Evolutionary conservation across 2,329 filamentous ascomycete genomes (phyloP).

Genomic region (Podosphaera leucotricha): DNA sequence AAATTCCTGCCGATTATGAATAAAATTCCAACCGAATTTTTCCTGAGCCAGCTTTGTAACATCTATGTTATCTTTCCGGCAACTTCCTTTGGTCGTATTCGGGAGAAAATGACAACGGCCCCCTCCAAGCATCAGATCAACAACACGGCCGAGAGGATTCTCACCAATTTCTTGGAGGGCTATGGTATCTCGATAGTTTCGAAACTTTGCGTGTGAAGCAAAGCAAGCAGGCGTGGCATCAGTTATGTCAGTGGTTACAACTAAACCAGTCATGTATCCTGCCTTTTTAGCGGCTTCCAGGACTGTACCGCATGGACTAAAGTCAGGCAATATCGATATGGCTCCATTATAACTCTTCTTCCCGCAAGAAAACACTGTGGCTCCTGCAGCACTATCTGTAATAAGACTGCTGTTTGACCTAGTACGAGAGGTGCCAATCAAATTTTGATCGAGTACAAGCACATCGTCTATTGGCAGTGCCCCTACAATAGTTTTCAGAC

Average conservation of each 20-base stretch:
- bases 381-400: constrained; percentile 90
- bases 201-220: constrained; percentile 60
- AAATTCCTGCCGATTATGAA: constrained; percentile 49
- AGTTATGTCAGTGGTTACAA: constrained; percentile 84
- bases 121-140: constrained; percentile 83
- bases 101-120: constrained; percentile 83
- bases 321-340: constrained; percentile 70
- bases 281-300: constrained; percentile 82
- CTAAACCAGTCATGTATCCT: constrained; percentile 78
- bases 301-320: constrained; percentile 69
- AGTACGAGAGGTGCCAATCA: constrained; percentile 77
- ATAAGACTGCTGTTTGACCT: constrained; percentile 64
- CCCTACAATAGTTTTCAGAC: constrained; percentile 17
- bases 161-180: constrained; percentile 80
- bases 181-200: constrained; percentile 70
- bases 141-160: constrained; percentile 62
- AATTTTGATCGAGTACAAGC: constrained; percentile 62
- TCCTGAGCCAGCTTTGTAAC: constrained; percentile 49
- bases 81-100: constrained; percentile 60
- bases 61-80: constrained; percentile 56
- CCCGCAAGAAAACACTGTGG: constrained; percentile 85
- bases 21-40: constrained; percentile 57
- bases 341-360: constrained; percentile 92
- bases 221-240: constrained; percentile 95
- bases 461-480: constrained; percentile 51